phyloP scores from a whole-genome alignment of 2,329 filamentous ascomycete genomes.

The Penicillium griseofulvum region DNA sequence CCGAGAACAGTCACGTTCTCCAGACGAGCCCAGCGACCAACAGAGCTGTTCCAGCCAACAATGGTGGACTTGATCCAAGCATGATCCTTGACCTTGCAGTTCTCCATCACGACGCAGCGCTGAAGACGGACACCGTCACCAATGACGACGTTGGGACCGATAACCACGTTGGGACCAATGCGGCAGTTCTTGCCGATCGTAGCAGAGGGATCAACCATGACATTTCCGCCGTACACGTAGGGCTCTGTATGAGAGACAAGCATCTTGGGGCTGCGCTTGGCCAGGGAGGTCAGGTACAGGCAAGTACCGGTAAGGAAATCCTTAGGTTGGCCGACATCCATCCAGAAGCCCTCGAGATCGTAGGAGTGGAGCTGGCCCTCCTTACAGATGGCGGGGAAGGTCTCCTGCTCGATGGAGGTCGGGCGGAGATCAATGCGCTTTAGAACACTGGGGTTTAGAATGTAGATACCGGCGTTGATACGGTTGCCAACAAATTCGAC shows the following conservation, averaged over 20 bases:
- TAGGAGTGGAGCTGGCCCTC: constrained; percentile 93
- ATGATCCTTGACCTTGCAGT: constrained; percentile 96
- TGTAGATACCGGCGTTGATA: constrained; percentile 98
- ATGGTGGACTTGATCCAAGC: constrained; percentile 99
- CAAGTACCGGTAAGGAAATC: constrained; percentile 96
- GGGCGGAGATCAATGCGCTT: constrained; percentile 91
- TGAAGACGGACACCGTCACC: constrained; percentile 93
- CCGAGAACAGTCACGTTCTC: constrained; percentile 98
- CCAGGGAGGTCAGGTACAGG: constrained; percentile 87
- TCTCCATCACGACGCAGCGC: constrained; percentile 82
- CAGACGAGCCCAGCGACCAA: constrained; percentile 91
- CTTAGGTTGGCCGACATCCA: constrained; percentile 98
- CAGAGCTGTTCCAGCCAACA: constrained; percentile 95
- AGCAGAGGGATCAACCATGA: constrained; percentile 87
- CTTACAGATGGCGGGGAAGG: constrained; percentile 88
- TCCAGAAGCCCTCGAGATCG: constrained; percentile 97
- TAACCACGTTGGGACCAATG: constrained; percentile 95
- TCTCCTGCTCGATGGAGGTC: constrained; percentile 98
- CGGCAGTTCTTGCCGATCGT: constrained; percentile 99
- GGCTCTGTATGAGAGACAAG: constrained; percentile 71
- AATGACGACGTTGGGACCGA: constrained; percentile 87
- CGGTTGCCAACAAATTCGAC: constrained; percentile 98
- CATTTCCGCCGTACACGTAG: constrained; percentile 89
- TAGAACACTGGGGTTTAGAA: constrained; percentile 88
- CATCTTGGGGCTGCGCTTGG: constrained; percentile 84